Evolutionary conservation across 495 filamentous ascomycete genomes (phyloP).

Genomic region (Rhizodiscina lignyota): DNA sequence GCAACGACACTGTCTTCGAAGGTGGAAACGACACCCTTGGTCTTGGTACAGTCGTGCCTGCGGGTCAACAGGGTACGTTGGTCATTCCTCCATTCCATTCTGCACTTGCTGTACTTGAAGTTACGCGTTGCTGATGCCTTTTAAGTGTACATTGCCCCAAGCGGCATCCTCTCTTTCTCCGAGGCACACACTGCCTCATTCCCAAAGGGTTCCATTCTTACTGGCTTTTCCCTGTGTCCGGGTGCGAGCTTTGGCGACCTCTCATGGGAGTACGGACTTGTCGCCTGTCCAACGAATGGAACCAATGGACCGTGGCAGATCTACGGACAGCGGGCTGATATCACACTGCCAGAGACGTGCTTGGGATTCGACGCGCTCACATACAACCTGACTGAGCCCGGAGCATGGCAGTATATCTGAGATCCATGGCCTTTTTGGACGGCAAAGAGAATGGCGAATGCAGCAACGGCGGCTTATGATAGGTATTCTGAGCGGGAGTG

Average conservation of each 20-base stretch:
- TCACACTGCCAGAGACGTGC: constrained; percentile 2
- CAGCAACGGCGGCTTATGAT: no score
- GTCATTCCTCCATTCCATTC: neutral
- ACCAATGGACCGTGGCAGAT: constrained; percentile 9
- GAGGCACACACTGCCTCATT: constrained; percentile 40
- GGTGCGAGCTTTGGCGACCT: constrained; percentile 8
- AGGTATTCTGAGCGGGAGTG: no score
- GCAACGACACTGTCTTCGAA: constrained; percentile 26
- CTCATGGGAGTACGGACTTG: constrained; percentile 5
- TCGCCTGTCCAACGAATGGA: no score
- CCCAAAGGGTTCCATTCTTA: constrained; percentile 30
- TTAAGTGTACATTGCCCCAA: constrained; percentile 35
- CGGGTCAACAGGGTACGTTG: constrained; percentile 33
- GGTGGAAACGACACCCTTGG: constrained; percentile 20
- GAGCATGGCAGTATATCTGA: constrained; percentile 13
- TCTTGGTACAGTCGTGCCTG: constrained; percentile 39
- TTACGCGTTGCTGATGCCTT: neutral
- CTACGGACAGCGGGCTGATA: constrained; percentile 8
- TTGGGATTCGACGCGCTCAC: constrained; percentile 12
- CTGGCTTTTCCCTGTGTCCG: constrained; percentile 9
- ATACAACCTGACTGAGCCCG: constrained; percentile 6
- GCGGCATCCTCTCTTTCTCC: constrained; percentile 42
- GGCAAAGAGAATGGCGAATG: no score
- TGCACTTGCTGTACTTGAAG: neutral
- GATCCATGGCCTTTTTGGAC: constrained; percentile 1